These are phyloP conservation scores for Lipomyces spencermartinsiae DNA, from an alignment of 805 yeast genomes.

Conservation along the genomic window DNA sequence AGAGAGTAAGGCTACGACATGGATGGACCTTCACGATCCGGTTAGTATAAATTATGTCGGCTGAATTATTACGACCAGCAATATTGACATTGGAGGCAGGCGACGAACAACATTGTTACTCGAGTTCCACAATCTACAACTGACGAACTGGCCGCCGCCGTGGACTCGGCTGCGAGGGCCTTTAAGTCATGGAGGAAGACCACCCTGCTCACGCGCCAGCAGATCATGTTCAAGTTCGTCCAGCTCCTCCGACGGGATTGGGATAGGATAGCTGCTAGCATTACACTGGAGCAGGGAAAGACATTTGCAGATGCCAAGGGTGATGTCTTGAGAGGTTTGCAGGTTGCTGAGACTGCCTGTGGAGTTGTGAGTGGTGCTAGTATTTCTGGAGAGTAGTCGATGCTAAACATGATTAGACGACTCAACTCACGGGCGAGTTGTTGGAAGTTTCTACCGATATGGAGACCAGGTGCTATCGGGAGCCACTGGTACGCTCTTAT, in stretches of 20 bases:
- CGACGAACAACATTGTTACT: constrained; percentile 69
- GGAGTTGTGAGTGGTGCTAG: constrained; percentile 53
- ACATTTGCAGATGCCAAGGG: constrained; percentile 77
- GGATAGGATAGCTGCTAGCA: constrained; percentile 69
- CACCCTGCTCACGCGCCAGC: constrained; percentile 59
- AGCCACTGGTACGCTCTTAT: constrained; percentile 42
- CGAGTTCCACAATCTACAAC: constrained; percentile 76
- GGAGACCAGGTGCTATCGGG: constrained; percentile 80
- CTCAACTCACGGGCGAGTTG: constrained; percentile 66
- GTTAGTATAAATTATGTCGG: constrained; percentile 15
- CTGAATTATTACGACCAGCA: not conserved
- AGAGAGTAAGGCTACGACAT: constrained; percentile 56
- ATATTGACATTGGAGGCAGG: constrained; percentile 41
- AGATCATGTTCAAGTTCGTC: constrained; percentile 71
- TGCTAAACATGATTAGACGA: constrained; percentile 34
- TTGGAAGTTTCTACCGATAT: constrained; percentile 74
- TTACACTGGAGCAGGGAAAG: constrained; percentile 78
- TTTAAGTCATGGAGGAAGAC: constrained; percentile 63
- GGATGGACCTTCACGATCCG: constrained; percentile 79
- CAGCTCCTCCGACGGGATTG: constrained; percentile 66
- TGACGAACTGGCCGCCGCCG: constrained; percentile 68
- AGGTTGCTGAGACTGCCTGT: constrained; percentile 79
- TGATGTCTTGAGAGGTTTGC: constrained; percentile 75
- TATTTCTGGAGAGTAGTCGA: not conserved
- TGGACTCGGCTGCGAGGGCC: constrained; percentile 68